Evolutionary conservation across 164 flowering plant species (phyloP), one percentile per base, ranked within the genome.

Genomic region (Piper longum): DNA sequence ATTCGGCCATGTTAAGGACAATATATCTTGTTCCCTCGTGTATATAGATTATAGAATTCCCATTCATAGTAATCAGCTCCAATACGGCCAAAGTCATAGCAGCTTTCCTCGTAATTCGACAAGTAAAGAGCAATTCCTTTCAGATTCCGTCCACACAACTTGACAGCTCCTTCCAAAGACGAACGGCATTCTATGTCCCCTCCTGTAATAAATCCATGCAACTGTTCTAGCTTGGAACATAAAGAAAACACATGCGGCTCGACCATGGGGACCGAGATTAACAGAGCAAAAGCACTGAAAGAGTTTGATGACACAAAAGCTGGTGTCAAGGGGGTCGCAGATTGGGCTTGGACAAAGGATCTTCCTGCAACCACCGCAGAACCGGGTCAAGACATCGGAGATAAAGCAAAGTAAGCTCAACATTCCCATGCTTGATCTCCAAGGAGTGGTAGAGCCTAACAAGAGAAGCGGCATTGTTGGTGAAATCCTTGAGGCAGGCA

Each of bases 321-420:
- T 3, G 83, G 81, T 12, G 87, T 83, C 3, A 79, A 81, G 61
- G 79, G 84, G 3, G 78, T 81, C 36, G 60, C 54, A 7, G 78
- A 74, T 59, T 70, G 7, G 77, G 77, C 2, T 44, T 73, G 1
- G 4, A 17, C 7, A 66, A 41, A 59, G 40, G 39, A 61, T 78
- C 3, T 71, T 78, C 66, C 52, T 78, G 58, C 61, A 55, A 8
- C 75, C 70, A 17, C 63, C 71, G 1, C 64, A 72, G 36, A 64
- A 56, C 41, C 56, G 64, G 7, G 41, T 16, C 4, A 56, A 52
- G 57, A 52, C 60, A n/a, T 5, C 4, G 8, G 52, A 62, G 17
- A 16, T 40, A n/a, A 41, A 43, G 11, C 54, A 42, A 2, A 52
- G 62, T 48, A 9, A 54, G 48, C 36, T 66, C 18, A 65, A 63